Evolutionary conservation across 768 basidiomycete genomes (phyloP).

Genomic region (Rhodotorula toruloides): DNA sequence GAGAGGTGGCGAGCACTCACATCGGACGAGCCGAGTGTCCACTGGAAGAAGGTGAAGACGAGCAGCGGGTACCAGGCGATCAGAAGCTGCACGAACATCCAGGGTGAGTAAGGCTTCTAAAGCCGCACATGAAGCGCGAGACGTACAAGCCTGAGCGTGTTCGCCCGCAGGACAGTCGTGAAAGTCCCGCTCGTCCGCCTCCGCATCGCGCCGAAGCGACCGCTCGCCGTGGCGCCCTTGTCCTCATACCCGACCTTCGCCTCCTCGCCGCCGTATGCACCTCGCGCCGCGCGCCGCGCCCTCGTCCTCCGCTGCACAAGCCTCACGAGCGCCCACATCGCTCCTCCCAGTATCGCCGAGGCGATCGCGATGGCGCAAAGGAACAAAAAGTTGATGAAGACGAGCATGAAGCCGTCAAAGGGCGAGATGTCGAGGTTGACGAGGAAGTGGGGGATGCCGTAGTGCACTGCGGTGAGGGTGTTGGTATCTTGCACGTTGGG

Average conservation of each 20-base stretch:
- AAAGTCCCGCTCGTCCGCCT: constrained; percentile 52
- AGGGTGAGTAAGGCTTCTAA: background rate
- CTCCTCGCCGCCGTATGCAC: background rate
- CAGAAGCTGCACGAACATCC: constrained; percentile 57
- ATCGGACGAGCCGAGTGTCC: constrained; percentile 53
- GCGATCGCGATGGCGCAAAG: constrained; percentile 56
- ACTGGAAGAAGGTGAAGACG: constrained; percentile 80
- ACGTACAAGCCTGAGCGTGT: constrained; percentile 18
- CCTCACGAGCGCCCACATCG: constrained; percentile 46
- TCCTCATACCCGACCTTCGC: background rate
- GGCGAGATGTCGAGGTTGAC: constrained; percentile 62
- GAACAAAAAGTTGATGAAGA: constrained; percentile 64
- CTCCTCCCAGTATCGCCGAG: constrained; percentile 51
- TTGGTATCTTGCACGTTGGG: constrained; percentile 53
- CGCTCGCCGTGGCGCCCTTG: background rate
- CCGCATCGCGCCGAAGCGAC: background rate
- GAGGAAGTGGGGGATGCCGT: constrained; percentile 41
- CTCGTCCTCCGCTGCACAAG: constrained; percentile 37
- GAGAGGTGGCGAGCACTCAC: background rate
- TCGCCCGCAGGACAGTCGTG: constrained; percentile 43
- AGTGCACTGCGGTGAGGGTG: constrained; percentile 26
- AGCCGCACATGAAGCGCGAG: rapidly evolving
- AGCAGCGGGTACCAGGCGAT: constrained; percentile 63
- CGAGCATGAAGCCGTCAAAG: constrained; percentile 82
- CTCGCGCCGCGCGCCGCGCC: background rate